Conservation (phyloP, 805 yeast genomes). For the Candida golubevii region DNA sequence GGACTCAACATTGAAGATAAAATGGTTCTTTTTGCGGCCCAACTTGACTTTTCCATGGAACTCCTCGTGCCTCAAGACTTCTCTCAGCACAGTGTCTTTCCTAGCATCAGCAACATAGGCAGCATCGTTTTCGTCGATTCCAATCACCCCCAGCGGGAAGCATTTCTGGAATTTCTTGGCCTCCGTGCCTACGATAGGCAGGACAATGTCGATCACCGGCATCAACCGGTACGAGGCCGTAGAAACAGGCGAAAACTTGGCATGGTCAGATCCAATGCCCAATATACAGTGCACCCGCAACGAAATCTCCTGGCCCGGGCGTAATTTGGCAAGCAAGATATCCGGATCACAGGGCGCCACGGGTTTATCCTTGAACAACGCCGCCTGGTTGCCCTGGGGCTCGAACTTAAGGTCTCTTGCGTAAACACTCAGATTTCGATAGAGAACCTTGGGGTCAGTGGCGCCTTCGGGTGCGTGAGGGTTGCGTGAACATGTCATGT, state of each 20-base stretch:
- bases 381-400: constrained; percentile 85
- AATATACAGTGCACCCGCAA: constrained; percentile 85
- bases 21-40: constrained; percentile 89
- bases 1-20: constrained; percentile 90
- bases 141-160: constrained; percentile 92
- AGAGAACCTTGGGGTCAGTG: constrained; percentile 78
- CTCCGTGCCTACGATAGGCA: constrained; percentile 70
- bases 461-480: constrained; percentile 75
- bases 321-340: constrained; percentile 81
- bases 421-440: constrained; percentile 80
- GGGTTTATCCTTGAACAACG: constrained; percentile 60
- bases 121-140: constrained; percentile 55
- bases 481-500: constrained; percentile 79
- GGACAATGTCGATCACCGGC: constrained; percentile 76
- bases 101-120: constrained; percentile 88
- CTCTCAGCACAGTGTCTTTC: constrained; percentile 95
- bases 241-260: constrained; percentile 94
- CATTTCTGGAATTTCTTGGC: constrained; percentile 82
- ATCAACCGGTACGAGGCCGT: constrained; percentile 93
- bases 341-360: constrained; percentile 83
- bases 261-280: constrained; percentile 93
- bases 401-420: constrained; percentile 86
- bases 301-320: constrained; percentile 96
- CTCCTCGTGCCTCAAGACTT: constrained; percentile 89
- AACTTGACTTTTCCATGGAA: constrained; percentile 84